Evolutionary conservation across 2,329 filamentous ascomycete genomes (phyloP).

Genomic region (Trichothecium roseum): DNA sequence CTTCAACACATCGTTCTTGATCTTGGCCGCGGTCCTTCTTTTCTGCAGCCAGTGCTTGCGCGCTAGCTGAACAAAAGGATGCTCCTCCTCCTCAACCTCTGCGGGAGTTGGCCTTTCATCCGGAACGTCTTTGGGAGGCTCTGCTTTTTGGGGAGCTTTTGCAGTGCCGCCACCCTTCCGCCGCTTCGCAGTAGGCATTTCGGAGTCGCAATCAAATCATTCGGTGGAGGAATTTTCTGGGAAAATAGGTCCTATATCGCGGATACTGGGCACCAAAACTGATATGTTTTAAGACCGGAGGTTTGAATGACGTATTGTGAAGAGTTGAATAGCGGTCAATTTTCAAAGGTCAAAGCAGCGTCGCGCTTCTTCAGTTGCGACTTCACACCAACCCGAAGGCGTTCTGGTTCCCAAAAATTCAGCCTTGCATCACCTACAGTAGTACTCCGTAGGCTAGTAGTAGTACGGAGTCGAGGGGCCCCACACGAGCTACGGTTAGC

Average conservation of each 20-base stretch:
- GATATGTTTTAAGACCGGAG: no score
- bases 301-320: no score
- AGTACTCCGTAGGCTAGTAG: no score
- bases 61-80: conserved; percentile 65
- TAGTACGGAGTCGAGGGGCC: no score
- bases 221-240: neutral
- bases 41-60: conserved; percentile 74
- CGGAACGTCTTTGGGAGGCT: conserved; percentile 27
- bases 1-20: conserved; percentile 79
- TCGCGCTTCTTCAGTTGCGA: no score
- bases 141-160: conserved; percentile 20
- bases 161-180: conserved; percentile 41
- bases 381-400: neutral
- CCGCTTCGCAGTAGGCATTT: conserved; percentile 50
- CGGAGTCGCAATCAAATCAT: neutral
- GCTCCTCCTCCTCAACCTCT: conserved; percentile 62
- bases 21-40: conserved; percentile 51
- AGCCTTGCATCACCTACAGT: conserved; percentile 3
- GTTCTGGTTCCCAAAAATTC: conserved; percentile 4
- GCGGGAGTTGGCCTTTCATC: conserved; percentile 41
- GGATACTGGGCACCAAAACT: no score
- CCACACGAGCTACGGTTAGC: no score
- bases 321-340: conserved; percentile 1
- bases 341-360: neutral
- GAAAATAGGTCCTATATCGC: no score